Evolutionary conservation across 2,329 filamentous ascomycete genomes (phyloP), one percentile per base, ranked within the genome.

Genomic region (Rachicladosporium sp.): DNA sequence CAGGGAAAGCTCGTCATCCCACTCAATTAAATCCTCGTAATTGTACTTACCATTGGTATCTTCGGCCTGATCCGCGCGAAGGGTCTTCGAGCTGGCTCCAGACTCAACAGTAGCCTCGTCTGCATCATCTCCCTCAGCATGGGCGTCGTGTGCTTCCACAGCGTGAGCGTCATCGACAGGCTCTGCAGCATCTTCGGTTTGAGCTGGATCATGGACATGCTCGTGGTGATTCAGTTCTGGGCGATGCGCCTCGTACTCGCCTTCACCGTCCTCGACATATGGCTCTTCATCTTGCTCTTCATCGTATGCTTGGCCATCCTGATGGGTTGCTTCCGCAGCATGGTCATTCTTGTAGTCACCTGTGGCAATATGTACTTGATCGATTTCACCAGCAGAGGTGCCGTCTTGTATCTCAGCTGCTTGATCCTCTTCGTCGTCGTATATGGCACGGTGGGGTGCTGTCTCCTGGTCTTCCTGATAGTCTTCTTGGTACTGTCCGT

Each of bases 31-130:
- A 9, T 52, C 45, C 10, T 51, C 48, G 35, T 31, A 15, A 15
- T 41, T 21, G 35, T 49, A 52, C 53, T 57, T 47, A 57, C 53
- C 54, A 46, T 43, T 44, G 15, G 37, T 35, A 29, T 46, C 45
- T 34, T 50, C 46, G 37, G 46, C 39, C 13, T 38, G 13, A 41
- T 49, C 46, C 21, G 41, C 47, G 38, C 47, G 46, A 46, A 49
- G 40, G 34, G 47, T 48, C 12, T 40, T 47, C 43, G 50, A 52
- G 43, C 46, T 52, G 38, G 46, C 46, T 43, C 45, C 34, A 33
- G 51, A 51, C 13, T 45, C 44, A 11, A 44, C 38, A 6, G 42
- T 31, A 10, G 33, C 31, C 31, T 44, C 41, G 11, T 37, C 13
- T 27, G 38, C 19, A 23, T 41, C 35, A 12, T 40, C 37, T 29